These are phyloP conservation scores for Fusarium torreyae DNA, from an alignment of 2,329 filamentous ascomycete species.

Conservation along the genomic window DNA sequence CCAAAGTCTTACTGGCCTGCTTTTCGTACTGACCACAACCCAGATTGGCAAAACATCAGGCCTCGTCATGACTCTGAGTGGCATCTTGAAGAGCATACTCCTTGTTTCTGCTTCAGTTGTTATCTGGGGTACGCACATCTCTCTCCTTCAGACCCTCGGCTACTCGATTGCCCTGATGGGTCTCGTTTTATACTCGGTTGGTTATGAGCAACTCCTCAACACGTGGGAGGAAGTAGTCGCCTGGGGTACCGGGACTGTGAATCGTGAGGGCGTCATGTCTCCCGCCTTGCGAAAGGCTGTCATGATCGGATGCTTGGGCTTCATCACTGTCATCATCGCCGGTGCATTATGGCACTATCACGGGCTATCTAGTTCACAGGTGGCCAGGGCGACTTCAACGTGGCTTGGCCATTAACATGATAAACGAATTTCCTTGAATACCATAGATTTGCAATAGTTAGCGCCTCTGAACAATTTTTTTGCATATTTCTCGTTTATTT, in stretches of 20 bases:
- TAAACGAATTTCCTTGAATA: constrained; percentile 34
- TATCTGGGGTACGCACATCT: constrained; percentile 82
- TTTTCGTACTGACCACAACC: constrained; percentile 25
- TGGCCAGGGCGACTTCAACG: constrained; percentile 38
- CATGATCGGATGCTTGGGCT: constrained; percentile 44
- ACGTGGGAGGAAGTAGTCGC: constrained; percentile 40
- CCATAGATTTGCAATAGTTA: constrained; percentile 41
- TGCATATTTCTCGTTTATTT: neutral
- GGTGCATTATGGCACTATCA: constrained; percentile 48
- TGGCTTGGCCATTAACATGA: constrained; percentile 44
- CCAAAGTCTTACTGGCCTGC: neutral
- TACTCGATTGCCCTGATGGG: constrained; percentile 78
- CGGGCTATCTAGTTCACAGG: constrained; percentile 35
- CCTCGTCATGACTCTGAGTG: constrained; percentile 86
- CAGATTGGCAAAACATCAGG: constrained; percentile 92
- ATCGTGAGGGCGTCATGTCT: constrained; percentile 43
- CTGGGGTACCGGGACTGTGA: constrained; percentile 47
- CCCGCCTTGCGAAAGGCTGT: constrained; percentile 42
- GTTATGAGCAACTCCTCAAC: constrained; percentile 54
- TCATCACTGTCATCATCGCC: constrained; percentile 49
- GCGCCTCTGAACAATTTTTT: constrained; percentile 7
- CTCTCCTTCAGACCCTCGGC: constrained; percentile 80
- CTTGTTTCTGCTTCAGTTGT: constrained; percentile 83
- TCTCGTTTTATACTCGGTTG: constrained; percentile 65
- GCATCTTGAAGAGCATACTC: constrained; percentile 90